Evolutionary conservation across 768 basidiomycete species (phyloP).

Genomic region (Pilatotrama ljubarskyi): DNA sequence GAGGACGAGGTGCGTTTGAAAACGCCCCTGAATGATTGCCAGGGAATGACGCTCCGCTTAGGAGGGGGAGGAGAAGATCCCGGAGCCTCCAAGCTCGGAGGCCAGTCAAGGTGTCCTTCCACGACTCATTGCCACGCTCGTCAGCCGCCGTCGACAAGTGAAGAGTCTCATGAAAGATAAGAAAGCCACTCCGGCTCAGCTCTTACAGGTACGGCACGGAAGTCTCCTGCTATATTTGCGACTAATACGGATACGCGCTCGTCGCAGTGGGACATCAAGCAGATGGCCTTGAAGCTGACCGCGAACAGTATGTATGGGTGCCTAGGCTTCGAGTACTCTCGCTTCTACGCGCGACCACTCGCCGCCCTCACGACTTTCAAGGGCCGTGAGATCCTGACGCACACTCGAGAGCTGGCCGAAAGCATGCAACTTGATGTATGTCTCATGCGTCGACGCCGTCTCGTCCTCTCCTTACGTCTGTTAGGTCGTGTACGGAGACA

Average conservation of each 20-base stretch:
- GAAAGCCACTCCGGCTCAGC: constrained; percentile 64
- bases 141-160: constrained; percentile 84
- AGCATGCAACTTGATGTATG: constrained; percentile 85
- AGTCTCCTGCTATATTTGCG: too few relatives aligned
- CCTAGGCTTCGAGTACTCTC: constrained; percentile 94
- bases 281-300: constrained; percentile 94
- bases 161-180: constrained; percentile 95
- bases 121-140: constrained; percentile 94
- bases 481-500: constrained; percentile 98
- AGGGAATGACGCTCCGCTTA: constrained; percentile 6
- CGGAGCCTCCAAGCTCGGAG: constrained; percentile 78
- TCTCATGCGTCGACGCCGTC: not conserved
- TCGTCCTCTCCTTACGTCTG: not conserved
- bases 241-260: not conserved
- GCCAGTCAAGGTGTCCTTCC: constrained; percentile 89
- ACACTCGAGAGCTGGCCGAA: constrained; percentile 91
- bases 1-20: constrained; percentile 49
- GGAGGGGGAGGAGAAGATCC: constrained; percentile 82
- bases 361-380: constrained; percentile 97
- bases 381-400: constrained; percentile 94
- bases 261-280: constrained; percentile 90
- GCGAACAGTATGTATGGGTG: constrained; percentile 99
- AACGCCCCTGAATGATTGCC: not conserved
- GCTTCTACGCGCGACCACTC: constrained; percentile 96
- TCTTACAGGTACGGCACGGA: constrained; percentile 67